phyloP scores from a whole-genome alignment of 2,329 filamentous ascomycete species.

The Aspergillus brasiliensis region DNA sequence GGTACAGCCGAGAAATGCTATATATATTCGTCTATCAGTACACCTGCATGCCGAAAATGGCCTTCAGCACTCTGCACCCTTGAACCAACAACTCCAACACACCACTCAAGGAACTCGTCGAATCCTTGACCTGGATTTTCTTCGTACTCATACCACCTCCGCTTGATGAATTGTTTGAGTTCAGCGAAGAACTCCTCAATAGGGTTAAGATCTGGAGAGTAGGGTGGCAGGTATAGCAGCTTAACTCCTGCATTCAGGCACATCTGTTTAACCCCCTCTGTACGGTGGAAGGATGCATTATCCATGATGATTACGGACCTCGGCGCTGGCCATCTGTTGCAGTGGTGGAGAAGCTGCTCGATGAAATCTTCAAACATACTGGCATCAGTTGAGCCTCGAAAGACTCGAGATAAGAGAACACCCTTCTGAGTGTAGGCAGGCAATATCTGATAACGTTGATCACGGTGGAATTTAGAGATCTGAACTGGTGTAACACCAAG shows the following conservation, averaged over 20 bases:
- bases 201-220: slow-evolving; percentile 40
- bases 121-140: slow-evolving; percentile 23
- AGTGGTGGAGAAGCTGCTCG: not conserved
- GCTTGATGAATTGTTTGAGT: slow-evolving; percentile 39
- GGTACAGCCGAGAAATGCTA: not conserved
- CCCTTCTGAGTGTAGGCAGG: too few relatives aligned
- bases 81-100: slow-evolving; percentile 28
- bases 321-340: not conserved
- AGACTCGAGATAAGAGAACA: too few relatives aligned
- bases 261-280: slow-evolving; percentile 30
- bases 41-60: slow-evolving; percentile 31
- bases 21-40: slow-evolving; percentile 4
- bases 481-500: not conserved
- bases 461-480: not conserved
- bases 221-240: slow-evolving; percentile 36
- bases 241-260: slow-evolving; percentile 33
- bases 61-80: slow-evolving; percentile 25
- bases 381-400: too few relatives aligned
- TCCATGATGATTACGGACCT: too few relatives aligned
- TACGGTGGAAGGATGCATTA: slow-evolving; percentile 18
- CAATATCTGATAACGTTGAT: not conserved
- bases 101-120: slow-evolving; percentile 29
- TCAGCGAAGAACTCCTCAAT: slow-evolving; percentile 42
- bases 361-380: slow-evolving; percentile 1
- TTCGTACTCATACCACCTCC: slow-evolving; percentile 27